phyloP scores from a whole-genome alignment of 2,329 filamentous ascomycete species.

The Clonostachys rosea region DNA sequence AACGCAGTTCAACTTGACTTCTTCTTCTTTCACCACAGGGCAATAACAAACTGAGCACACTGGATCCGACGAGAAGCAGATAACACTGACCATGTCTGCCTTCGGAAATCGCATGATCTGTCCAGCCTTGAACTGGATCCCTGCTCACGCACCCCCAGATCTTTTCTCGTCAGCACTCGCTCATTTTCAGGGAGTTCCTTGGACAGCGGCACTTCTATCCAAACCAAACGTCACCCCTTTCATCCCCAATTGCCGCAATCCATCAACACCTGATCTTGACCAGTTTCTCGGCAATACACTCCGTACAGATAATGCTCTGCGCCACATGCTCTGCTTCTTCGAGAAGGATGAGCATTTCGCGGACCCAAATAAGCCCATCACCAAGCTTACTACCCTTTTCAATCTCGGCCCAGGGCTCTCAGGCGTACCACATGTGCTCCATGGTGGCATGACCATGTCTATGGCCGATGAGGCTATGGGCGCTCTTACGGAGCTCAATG shows the following conservation, averaged over 20 bases:
- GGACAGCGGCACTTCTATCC: constrained; percentile 23
- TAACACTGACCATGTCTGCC: too few species aligned
- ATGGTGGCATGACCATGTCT: constrained; percentile 27
- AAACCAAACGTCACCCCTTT: constrained; percentile 18
- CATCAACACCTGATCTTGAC: constrained; percentile 16
- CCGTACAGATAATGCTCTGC: constrained; percentile 14
- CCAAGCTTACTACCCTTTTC: constrained; percentile 20
- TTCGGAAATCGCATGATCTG: not conserved
- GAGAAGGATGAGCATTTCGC: not conserved
- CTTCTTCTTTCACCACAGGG: too few species aligned
- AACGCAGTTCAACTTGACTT: too few species aligned
- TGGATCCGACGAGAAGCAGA: too few species aligned
- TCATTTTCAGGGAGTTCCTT: constrained; percentile 26
- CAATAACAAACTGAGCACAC: too few species aligned
- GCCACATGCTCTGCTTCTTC: constrained; percentile 27
- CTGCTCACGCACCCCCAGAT: constrained; percentile 13
- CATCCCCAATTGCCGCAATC: constrained; percentile 24
- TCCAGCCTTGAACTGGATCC: constrained; percentile 18
- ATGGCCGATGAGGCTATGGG: constrained; percentile 30
- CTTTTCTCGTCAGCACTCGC: constrained; percentile 17
- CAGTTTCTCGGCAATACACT: constrained; percentile 27
- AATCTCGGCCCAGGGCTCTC: constrained; percentile 23
- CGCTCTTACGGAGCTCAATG: constrained; percentile 26
- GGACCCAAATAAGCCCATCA: constrained; percentile 12
- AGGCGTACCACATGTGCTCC: constrained; percentile 23